A percentile compares a stretch with the other conserved stretches of the same genome.
Evolutionary conservation across 345 rosid species (phyloP).

Genomic region (Melastoma malabathricum): DNA sequence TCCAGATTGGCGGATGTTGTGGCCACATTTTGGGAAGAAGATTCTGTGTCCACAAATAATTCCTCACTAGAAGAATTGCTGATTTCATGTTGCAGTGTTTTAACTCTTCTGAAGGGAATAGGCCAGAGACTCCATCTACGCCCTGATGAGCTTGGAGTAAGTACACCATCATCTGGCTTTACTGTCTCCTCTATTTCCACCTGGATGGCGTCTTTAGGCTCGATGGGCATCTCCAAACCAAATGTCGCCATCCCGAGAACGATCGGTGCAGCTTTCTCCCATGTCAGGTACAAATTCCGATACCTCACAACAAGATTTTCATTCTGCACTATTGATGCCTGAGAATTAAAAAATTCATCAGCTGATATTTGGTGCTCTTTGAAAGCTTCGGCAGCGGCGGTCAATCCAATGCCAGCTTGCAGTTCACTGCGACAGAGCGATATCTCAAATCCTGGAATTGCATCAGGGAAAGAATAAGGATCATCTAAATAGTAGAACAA

Average conservation of each 20-base stretch:
- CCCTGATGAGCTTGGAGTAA: slow-evolving; percentile 36
- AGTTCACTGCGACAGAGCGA: slow-evolving; percentile 79
- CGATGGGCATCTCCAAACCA: slow-evolving; percentile 52
- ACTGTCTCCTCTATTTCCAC: slow-evolving; percentile 35
- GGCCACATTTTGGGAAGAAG: slow-evolving; percentile 31
- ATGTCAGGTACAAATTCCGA: slow-evolving; percentile 42
- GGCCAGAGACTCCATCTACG: slow-evolving; percentile 86
- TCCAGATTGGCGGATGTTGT: slow-evolving; percentile 19
- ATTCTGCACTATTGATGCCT: slow-evolving; percentile 41
- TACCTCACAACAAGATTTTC: slow-evolving; percentile 55
- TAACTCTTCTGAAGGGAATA: slow-evolving; percentile 68
- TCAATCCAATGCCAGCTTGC: slow-evolving; percentile 53
- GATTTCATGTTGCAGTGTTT: slow-evolving; percentile 49
- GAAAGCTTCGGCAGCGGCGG: slow-evolving; percentile 68
- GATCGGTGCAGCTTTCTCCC: slow-evolving; percentile 79
- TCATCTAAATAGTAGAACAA: slow-evolving; percentile 6
- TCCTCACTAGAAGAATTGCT: slow-evolving; percentile 65
- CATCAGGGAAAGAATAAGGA: slow-evolving; percentile 9
- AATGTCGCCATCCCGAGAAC: slow-evolving; percentile 65
- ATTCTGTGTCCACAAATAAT: slow-evolving; percentile 62
- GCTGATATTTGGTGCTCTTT: slow-evolving; percentile 42
- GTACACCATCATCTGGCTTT: slow-evolving; percentile 21
- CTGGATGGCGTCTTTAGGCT: slow-evolving; percentile 45
- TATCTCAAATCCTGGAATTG: slow-evolving; percentile 58
- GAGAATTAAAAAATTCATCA: slow-evolving; percentile 49